Evolutionary conservation across 2,329 filamentous ascomycete genomes (phyloP), one percentile per base, ranked within the genome.

Genomic region (Claviceps capensis): DNA sequence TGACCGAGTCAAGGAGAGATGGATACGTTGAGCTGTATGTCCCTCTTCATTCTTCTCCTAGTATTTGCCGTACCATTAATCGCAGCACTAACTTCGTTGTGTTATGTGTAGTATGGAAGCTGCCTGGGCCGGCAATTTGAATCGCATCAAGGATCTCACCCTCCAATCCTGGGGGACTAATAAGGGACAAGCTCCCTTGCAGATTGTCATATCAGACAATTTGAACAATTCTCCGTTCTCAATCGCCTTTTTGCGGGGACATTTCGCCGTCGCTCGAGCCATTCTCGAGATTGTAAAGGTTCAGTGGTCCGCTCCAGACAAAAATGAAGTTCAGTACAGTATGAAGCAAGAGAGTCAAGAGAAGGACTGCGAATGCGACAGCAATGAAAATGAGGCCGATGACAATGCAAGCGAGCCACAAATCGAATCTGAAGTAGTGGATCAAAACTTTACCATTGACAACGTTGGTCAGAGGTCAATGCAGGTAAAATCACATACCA

Each of bases 391-490:
- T 2, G 58, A 67, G 5, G 64, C 69, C 16, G 64, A 65, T 11
- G 52, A 44, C 65, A 64, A 68, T 1, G 67, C 65, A 1, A 64
- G 66, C 4, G 66, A 69, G 44, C 71, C 72, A 17, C 67, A 68
- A 6, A 72, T 80, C 42, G 68, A 72, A 47, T 68, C 68, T 16
- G 75, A 83, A 54, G 70, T 82, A 42, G 68, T 88, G 30, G 77
- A 84, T 57, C 78, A 83, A 13, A 72, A 76, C 38, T 87, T 86
- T 62, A 93, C 87, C 0, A 77, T 91, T 50, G 85, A 93, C 16
- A 81, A 88, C 58, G 74, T 93, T 53, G 85, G 85, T 0, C 77
- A 86, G 56, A 72, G 85, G 4, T 79, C 78, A 0, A 82, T 77
- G 61, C 74, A 83, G 52, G 83, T 88, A 53, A 82, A 86, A 61